Evolutionary conservation across 225 moss, liverwort and hornwort species (phyloP).

Genomic region (Antitrichia curtipendula): DNA sequence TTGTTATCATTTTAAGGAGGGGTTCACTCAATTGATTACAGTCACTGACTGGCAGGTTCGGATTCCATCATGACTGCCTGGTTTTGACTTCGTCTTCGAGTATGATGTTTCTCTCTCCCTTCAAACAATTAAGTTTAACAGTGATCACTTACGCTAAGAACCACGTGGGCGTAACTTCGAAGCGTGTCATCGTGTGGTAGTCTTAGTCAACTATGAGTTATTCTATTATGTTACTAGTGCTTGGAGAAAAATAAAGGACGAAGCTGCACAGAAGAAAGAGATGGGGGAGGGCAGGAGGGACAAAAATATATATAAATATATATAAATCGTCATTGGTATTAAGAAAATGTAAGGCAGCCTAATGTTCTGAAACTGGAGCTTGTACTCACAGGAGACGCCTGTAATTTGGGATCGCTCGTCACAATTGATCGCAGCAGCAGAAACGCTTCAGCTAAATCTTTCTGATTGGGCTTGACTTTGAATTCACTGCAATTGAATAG

Average conservation of each 20-base stretch:
- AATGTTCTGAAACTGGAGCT: neutral
- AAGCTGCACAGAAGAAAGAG: neutral
- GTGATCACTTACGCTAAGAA: neutral
- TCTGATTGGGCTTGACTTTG: slow-evolving; percentile 27
- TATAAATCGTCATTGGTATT: neutral
- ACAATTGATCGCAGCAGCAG: slow-evolving; percentile 38
- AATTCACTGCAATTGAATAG: slow-evolving; percentile 15
- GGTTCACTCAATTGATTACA: neutral
- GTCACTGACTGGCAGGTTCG: neutral
- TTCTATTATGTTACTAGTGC: neutral
- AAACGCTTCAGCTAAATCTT: slow-evolving; percentile 30
- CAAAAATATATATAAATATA: neutral
- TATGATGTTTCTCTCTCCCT: neutral
- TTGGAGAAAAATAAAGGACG: neutral
- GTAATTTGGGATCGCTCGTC: slow-evolving; percentile 26
- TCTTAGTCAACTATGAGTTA: neutral
- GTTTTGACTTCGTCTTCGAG: neutral
- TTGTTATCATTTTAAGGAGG: neutral
- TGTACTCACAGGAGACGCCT: slow-evolving; percentile 33
- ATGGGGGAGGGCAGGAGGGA: neutral
- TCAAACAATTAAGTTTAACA: neutral
- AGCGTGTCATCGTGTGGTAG: neutral
- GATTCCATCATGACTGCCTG: neutral
- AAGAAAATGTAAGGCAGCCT: neutral
- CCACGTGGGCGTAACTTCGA: neutral